Conservation (phyloP, 306 rosid species). For the Inga oerstediana region DNA sequence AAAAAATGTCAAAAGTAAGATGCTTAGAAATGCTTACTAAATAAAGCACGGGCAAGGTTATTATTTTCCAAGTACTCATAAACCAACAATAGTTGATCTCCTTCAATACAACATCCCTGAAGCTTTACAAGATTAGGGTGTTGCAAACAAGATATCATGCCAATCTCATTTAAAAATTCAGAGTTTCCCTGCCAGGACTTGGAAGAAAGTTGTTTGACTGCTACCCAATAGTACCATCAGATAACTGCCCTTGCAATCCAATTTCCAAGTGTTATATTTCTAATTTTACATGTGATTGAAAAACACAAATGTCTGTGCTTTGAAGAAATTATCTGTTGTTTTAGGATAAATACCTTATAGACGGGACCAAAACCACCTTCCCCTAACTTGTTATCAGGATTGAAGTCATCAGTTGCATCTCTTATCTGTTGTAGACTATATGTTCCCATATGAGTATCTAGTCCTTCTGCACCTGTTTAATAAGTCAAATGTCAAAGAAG, state of each 20-base stretch:
- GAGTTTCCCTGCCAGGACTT: constrained; percentile 55
- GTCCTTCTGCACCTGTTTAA: constrained; percentile 40
- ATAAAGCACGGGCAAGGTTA: constrained; percentile 53
- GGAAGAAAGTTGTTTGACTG: constrained; percentile 63
- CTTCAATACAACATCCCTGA: constrained; percentile 61
- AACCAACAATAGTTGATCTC: constrained; percentile 55
- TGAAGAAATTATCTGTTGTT: not conserved
- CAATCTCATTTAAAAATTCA: constrained; percentile 60
- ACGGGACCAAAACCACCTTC: constrained; percentile 87
- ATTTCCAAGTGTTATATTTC: not conserved
- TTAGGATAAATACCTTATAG: constrained; percentile 51
- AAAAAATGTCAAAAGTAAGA: not conserved
- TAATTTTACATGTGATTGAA: not conserved
- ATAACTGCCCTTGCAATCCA: constrained; percentile 46
- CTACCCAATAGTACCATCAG: constrained; percentile 56
- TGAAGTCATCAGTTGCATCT: constrained; percentile 63
- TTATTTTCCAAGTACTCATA: constrained; percentile 72
- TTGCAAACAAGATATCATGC: constrained; percentile 57
- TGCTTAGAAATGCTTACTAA: constrained; percentile 47
- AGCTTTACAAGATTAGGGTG: constrained; percentile 72
- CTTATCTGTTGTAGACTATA: constrained; percentile 50
- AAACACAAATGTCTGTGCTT: not conserved
- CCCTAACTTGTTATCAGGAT: constrained; percentile 57
- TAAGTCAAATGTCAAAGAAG: constrained; percentile 3
- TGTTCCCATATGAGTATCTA: constrained; percentile 37